A percentile compares a stretch with the other conserved stretches of the same genome.
Evolutionary conservation across 176 grass and related monocot genomes (phyloP).

Genomic region (Miscanthus lutarioriparius): DNA sequence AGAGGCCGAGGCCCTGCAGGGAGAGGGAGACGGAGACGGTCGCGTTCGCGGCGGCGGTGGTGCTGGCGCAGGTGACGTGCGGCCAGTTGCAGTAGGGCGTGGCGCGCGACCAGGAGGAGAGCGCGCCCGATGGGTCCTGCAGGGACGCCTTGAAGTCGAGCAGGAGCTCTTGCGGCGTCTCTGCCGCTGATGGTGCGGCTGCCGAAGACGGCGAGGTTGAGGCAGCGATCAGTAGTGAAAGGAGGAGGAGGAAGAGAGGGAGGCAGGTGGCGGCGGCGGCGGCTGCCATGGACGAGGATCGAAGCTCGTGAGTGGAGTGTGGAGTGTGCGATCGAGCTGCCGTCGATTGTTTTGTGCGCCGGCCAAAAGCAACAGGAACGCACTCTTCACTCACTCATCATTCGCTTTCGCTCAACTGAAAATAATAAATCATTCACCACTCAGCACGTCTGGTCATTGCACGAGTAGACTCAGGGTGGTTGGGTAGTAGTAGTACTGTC

Average conservation of each 20-base stretch:
- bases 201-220: not conserved
- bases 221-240: constrained; percentile 8
- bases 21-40: constrained; percentile 33
- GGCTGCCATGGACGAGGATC: constrained; percentile 40
- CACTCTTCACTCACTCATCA: not conserved
- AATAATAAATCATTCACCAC: not conserved
- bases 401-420: not conserved
- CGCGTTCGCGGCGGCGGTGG: not conserved
- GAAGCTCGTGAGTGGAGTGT: not conserved
- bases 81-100: constrained; percentile 69
- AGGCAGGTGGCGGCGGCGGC: not conserved
- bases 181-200: not conserved
- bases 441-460: not conserved
- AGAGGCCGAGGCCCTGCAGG: constrained; percentile 56
- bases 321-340: not conserved
- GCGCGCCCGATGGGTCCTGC: constrained; percentile 47
- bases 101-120: constrained; percentile 55
- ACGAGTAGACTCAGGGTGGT: not conserved
- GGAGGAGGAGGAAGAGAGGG: constrained; percentile 28
- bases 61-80: constrained; percentile 51
- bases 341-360: not conserved
- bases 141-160: constrained; percentile 64
- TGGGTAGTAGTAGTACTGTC: not conserved
- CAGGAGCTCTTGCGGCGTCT: constrained; percentile 38
- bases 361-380: not conserved